Base-by-base conservation (phyloP, 495 filamentous ascomycete genomes). In the Podospora bellae-mahoneyi region DNA sequence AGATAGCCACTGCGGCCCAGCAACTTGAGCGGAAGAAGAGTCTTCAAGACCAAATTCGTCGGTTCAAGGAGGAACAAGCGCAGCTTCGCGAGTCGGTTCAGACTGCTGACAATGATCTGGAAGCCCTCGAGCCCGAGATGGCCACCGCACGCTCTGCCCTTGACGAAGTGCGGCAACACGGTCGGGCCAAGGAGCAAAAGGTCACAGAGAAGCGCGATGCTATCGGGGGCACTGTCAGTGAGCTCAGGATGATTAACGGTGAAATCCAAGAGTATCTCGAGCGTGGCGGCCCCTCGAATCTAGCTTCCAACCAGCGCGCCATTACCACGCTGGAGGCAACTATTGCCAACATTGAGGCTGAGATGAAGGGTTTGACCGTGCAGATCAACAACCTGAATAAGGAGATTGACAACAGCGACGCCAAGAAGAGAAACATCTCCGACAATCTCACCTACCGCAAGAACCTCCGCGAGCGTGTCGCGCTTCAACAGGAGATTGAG, bases 401-500 rank as follows among this genome's bases (percentile, higher is more conserved):
- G 59, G 88, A 92, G 67, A 82, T 94, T 27, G 87, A 88, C 69
- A 91, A 91, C 72, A 90, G 90, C 70, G 89, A 90, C 64, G 86
- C 89, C 64, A 95, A 88, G 19, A 91, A 91, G 78, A 88, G 90
- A 55, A 90, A 88, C 69, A 96, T 98, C 72, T 83, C 83, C 18
- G 93, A 98, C 73, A 98, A 98, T 71, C 79, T 97, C 53, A 87
- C 85, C 26, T 97, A 92, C 74, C 92, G 95, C 60, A 88, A 89
- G 72, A 88, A 88, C 59, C 83, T 86, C 63, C 83, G 88, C 56
- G 85, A 89, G 61, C 82, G 96, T 39, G 81, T 93, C 20, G 80
- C 76, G 18, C 85, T 97, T 3, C 74, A 84, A 64, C 75, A 71
- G 20, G 91, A 96, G 70, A 93, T 99, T 69, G 79, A 82, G 28